Percentiles rank a stretch among this genome's conserved stretches.
Evolutionary conservation across 495 filamentous ascomycete genomes (phyloP).

Genomic region (Glutinoglossum americanum): DNA sequence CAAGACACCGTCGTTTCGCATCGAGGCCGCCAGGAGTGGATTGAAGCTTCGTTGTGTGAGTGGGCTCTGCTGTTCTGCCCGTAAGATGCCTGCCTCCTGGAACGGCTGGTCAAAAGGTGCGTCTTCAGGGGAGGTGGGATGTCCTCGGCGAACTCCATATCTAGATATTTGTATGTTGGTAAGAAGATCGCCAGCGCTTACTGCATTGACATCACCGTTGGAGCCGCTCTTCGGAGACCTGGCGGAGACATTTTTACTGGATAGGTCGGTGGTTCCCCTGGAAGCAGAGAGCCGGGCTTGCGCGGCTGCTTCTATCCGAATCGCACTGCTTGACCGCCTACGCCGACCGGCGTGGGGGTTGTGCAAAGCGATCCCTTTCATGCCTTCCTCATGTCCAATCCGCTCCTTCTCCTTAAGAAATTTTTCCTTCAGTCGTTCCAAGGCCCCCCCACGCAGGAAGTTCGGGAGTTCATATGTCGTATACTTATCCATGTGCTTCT

Average conservation of each 20-base stretch:
- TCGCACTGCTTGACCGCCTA: constrained; percentile 46
- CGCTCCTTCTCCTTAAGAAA: constrained; percentile 73
- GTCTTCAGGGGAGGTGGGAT: neutral
- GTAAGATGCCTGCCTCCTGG: constrained; percentile 17
- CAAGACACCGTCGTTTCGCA: constrained; percentile 8
- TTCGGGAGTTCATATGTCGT: constrained; percentile 84
- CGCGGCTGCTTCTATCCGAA: constrained; percentile 65
- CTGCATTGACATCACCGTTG: constrained; percentile 11
- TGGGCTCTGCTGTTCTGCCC: constrained; percentile 4
- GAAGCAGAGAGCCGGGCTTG: constrained; percentile 31
- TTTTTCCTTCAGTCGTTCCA: constrained; percentile 81
- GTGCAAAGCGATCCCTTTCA: constrained; percentile 89
- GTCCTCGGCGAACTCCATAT: constrained; percentile 22
- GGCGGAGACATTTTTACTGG: constrained; percentile 16
- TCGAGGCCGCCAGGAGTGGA: constrained; percentile 13
- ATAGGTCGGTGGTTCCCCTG: neutral
- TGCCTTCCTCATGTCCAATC: constrained; percentile 58
- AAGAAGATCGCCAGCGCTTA: constrained; percentile 59
- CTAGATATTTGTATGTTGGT: constrained; percentile 58
- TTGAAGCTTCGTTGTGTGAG: constrained; percentile 13
- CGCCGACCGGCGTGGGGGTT: constrained; percentile 49
- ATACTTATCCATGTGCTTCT: constrained; percentile 78
- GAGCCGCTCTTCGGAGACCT: constrained; percentile 8
- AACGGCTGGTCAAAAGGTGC: constrained; percentile 20
- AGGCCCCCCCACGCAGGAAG: constrained; percentile 61